phyloP scores from a whole-genome alignment of 768 basidiomycete species.

The Russula olivacea region DNA sequence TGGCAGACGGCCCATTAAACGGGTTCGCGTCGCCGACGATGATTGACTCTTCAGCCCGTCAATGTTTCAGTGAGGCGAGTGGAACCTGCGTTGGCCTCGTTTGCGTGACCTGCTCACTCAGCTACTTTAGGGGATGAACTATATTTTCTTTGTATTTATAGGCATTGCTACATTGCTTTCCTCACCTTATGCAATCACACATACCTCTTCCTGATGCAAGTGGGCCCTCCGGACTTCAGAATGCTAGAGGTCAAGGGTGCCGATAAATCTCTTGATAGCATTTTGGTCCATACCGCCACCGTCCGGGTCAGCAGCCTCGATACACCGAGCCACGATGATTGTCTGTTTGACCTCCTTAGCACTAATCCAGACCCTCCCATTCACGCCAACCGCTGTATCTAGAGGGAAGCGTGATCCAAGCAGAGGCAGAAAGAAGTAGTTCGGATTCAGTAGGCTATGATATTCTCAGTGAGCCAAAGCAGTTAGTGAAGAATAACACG shows the following conservation, averaged over 20 bases:
- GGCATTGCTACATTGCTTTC: conserved; percentile 6
- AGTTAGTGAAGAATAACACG: conserved; percentile 30
- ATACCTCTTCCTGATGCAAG: not conserved
- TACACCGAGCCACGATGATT: conserved; percentile 70
- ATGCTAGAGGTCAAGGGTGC: conserved; percentile 38
- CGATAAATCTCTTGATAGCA: conserved; percentile 48
- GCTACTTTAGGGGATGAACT: not conserved
- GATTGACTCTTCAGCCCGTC: conserved; percentile 11
- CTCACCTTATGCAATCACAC: not conserved
- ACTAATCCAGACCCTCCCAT: conserved; percentile 88
- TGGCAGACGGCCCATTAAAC: conserved; percentile 58
- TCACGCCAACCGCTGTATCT: conserved; percentile 84
- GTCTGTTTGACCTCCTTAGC: conserved; percentile 67
- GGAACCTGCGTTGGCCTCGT: not conserved
- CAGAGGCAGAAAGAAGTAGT: conserved; percentile 74
- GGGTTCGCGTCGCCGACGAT: conserved; percentile 60
- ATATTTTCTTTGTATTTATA: conserved; percentile 19
- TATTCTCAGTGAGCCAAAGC: conserved; percentile 3
- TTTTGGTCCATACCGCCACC: conserved; percentile 55
- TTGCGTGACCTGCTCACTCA: not conserved
- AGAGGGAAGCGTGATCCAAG: conserved; percentile 80
- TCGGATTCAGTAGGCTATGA: conserved; percentile 67
- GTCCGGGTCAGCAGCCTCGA: conserved; percentile 77
- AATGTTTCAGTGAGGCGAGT: conserved; percentile 3
- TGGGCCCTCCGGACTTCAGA: not conserved